Conservation (phyloP, 257 asterid species). For the Solanum chaucha region DNA sequence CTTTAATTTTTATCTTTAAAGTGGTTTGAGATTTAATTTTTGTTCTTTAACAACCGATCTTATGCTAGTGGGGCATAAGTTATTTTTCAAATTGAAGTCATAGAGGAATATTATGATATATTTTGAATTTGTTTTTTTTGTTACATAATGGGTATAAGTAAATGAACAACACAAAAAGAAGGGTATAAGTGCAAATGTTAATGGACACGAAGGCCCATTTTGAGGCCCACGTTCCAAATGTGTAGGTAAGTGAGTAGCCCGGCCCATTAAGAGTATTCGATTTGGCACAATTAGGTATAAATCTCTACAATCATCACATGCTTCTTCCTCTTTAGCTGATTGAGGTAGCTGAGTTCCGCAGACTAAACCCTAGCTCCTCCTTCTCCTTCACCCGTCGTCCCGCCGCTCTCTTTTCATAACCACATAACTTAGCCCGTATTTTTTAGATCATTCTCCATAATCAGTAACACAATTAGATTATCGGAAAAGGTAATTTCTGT, state of each 20-base stretch:
- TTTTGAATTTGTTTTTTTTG: neutral
- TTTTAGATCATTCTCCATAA: neutral
- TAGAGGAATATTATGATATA: neutral
- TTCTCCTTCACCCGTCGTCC: neutral
- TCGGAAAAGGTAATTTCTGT: neutral
- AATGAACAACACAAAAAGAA: neutral
- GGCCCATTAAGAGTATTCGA: neutral
- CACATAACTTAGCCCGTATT: neutral
- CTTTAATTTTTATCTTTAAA: no score
- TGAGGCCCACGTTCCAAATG: neutral
- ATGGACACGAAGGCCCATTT: neutral
- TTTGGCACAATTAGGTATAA: neutral
- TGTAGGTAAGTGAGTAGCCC: neutral
- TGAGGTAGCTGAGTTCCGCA: neutral
- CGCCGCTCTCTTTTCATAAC: neutral
- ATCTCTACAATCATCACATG: neutral
- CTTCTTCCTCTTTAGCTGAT: neutral
- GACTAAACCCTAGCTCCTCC: neutral
- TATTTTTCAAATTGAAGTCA: neutral
- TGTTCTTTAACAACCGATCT: neutral
- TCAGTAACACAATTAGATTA: neutral
- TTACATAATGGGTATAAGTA: neutral
- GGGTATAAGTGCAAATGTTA: neutral
- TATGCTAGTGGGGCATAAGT: neutral
- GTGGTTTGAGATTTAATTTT: neutral